phyloP scores from a whole-genome alignment of 108 stramenopile genomes.

The Nannochloropsis gaditana region DNA sequence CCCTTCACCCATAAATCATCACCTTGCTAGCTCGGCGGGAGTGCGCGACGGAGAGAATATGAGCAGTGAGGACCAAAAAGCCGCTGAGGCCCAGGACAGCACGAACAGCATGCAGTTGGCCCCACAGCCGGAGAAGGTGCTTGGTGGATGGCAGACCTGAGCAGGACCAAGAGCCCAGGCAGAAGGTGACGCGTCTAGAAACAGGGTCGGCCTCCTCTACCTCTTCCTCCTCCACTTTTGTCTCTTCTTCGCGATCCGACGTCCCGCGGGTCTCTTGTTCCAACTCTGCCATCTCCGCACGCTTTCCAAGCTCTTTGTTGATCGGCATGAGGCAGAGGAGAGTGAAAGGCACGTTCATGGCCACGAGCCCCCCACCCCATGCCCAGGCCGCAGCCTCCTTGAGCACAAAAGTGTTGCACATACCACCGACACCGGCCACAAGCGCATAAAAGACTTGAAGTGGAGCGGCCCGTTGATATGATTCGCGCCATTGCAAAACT shows the following conservation, averaged over 20 bases:
- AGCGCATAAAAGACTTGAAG: neutral
- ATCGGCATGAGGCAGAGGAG: neutral
- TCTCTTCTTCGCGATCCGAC: neutral
- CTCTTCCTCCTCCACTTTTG: neutral
- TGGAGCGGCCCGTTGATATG: neutral
- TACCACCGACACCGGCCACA: neutral
- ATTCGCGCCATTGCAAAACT: neutral
- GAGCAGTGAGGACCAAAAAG: neutral
- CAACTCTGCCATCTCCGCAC: neutral
- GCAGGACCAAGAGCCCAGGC: neutral
- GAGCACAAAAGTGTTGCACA: constrained; percentile 7
- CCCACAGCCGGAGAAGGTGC: neutral
- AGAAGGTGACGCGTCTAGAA: neutral
- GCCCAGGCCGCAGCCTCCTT: neutral
- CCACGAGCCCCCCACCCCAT: neutral
- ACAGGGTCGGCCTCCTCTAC: neutral
- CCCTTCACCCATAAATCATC: neutral
- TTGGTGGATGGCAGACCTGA: neutral
- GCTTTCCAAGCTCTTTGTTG: neutral
- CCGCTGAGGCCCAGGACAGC: neutral
- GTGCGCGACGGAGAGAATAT: neutral
- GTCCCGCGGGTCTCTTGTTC: neutral
- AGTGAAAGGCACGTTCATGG: constrained; percentile 16
- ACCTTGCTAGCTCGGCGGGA: neutral
- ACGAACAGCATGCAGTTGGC: neutral